phyloP scores from a whole-genome alignment of 805 yeast species.

The Tetrapisispora nanseiensis region DNA sequence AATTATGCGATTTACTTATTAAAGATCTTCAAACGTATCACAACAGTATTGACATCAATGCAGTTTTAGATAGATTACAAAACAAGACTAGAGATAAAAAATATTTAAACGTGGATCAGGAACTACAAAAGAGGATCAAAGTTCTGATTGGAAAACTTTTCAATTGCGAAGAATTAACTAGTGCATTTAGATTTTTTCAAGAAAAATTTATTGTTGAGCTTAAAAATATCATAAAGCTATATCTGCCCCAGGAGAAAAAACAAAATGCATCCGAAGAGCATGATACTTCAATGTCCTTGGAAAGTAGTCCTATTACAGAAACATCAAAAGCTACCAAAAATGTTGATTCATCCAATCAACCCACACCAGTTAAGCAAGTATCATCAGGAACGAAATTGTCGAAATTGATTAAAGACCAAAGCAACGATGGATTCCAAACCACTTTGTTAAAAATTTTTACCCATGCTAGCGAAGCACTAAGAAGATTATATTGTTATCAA shows the following conservation, averaged over 20 bases:
- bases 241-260: slow-evolving; percentile 45
- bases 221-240: slow-evolving; percentile 56
- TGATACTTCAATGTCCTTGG: background rate
- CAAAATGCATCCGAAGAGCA: background rate
- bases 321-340: background rate
- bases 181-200: slow-evolving; percentile 56
- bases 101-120: slow-evolving; percentile 32
- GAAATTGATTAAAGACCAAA: slow-evolving; percentile 47
- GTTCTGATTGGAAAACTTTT: slow-evolving; percentile 46
- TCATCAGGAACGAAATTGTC: slow-evolving; percentile 35
- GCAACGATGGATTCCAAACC: slow-evolving; percentile 64
- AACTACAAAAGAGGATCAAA: slow-evolving; percentile 36
- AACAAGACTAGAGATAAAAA: slow-evolving; percentile 27
- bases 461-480: slow-evolving; percentile 57
- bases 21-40: slow-evolving; percentile 55
- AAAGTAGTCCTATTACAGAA: background rate
- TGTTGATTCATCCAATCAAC: background rate
- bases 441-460: slow-evolving; percentile 57
- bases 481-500: slow-evolving; percentile 70
- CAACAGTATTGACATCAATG: slow-evolving; percentile 36
- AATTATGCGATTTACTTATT: slow-evolving; percentile 46
- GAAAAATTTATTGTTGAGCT: slow-evolving; percentile 61
- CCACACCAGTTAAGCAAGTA: slow-evolving; percentile 10
- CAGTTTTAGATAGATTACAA: slow-evolving; percentile 41
- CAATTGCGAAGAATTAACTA: slow-evolving; percentile 49